Conservation (phyloP, 306 rosid genomes). For the Gleditsia sinensis region DNA sequence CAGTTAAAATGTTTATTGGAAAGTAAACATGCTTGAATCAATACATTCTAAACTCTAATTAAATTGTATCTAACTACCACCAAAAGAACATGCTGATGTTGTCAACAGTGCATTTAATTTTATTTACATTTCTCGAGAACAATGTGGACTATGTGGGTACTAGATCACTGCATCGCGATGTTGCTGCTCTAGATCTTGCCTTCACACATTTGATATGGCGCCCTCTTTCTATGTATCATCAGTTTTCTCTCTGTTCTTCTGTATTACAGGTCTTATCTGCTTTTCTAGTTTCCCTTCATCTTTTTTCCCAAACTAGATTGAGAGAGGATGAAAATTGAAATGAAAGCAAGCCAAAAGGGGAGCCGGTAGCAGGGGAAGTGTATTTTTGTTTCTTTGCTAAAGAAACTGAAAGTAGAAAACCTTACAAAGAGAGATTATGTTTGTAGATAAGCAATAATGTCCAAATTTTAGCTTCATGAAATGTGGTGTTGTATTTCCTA, state of each 20-base stretch:
- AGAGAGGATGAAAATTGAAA: neutral
- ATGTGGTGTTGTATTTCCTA: constrained; percentile 6
- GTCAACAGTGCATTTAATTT: no score
- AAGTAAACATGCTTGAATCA: no score
- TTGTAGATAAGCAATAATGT: neutral
- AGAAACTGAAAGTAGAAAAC: neutral
- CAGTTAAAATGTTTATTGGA: neutral
- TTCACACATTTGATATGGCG: neutral
- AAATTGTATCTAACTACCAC: neutral
- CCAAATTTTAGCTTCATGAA: constrained; percentile 7
- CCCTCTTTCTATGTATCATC: neutral
- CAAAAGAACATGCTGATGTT: neutral
- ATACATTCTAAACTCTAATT: no score
- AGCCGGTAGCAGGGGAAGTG: neutral
- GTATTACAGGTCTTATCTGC: neutral
- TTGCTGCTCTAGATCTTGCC: neutral
- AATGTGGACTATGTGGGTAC: neutral
- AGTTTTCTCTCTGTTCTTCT: neutral
- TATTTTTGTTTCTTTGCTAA: constrained; percentile 1
- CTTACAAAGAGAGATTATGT: neutral
- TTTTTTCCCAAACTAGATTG: neutral
- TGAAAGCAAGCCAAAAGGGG: neutral
- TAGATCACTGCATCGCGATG: neutral
- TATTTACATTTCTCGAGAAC: neutral
- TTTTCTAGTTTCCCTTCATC: neutral